Base-by-base conservation (phyloP, 2,329 filamentous ascomycete genomes). In the Orbilia blumenaviensis region DNA sequence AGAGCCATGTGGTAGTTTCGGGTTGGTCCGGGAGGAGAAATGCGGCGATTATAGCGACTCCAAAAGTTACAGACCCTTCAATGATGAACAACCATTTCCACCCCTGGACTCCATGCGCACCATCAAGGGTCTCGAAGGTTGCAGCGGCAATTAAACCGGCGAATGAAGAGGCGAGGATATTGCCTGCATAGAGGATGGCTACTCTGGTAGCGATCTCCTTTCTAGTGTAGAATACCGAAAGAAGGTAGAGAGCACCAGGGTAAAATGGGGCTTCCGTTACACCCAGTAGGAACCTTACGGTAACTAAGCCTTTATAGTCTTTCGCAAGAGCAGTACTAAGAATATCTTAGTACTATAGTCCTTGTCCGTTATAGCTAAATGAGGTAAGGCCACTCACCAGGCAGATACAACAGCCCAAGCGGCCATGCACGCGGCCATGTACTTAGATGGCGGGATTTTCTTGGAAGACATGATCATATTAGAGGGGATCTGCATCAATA, bases 201-300 rank as follows among this genome's bases (percentile, higher is more conserved):
- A 88, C 88, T 61, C 87, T 83, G 64, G 83, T 82, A 12, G 86
- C 85, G 75, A 89, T 79, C 81, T 88, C 87, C 58, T 86, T 85
- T 54, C 88, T 85, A 0, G 89, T 90, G 81, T 91, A 91, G 86
- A 89, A 91, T 78, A 89, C 88, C 0, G 87, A 89, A 18, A 91
- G 84, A 50, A 90, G 87, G 46, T 90, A 84, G 9, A 90, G 84
- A 0, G 87, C 87, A 44, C 89, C 89, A 0, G 89, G 89, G 25
- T 90, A 83, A 81, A 90, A 90, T 0, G 82, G 83, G 0, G 81
- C 82, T 58, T 83, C 82, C 2, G 82, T 79, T 56, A 83, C 81
- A 25, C 82, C 82, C 16, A 58, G 72, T 6, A 46, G 36, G n/a
- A 78, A 78, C 7, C 60, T 56, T 12, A 81, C 81, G 38, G 81